Percentiles rank a stretch among this genome's conserved stretches.
phyloP scores from a whole-genome alignment of 1,284 basidiomycete species.

The Moniliella sp. region DNA sequence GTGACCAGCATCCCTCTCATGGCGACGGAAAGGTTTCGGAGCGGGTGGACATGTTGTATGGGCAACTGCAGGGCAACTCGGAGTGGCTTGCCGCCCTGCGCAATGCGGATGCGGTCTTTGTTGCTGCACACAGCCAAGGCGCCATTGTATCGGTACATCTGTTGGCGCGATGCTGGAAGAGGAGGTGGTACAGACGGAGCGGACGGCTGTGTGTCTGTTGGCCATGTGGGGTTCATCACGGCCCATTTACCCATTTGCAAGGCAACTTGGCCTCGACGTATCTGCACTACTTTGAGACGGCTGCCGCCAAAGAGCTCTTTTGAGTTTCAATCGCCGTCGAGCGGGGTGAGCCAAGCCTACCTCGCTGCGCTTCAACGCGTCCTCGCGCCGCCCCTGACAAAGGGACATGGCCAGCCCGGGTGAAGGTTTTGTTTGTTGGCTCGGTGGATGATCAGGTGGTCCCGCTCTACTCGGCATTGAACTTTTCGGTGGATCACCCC shows the following conservation, averaged over 20 bases:
- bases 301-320: constrained; percentile 77
- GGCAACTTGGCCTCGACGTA: constrained; percentile 15
- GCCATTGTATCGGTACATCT: constrained; percentile 76
- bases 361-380: constrained; percentile 52
- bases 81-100: constrained; percentile 71
- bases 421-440: constrained; percentile 72
- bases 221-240: constrained; percentile 76
- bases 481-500: constrained; percentile 69
- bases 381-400: too few relatives aligned
- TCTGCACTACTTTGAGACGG: constrained; percentile 66
- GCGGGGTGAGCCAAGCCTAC: constrained; percentile 52
- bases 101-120: constrained; percentile 66
- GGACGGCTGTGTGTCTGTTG: constrained; percentile 49
- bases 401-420: constrained; percentile 54
- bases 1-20: constrained; percentile 29
- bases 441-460: constrained; percentile 61
- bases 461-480: constrained; percentile 69
- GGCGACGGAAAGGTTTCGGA: constrained; percentile 74
- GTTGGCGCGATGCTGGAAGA: constrained; percentile 45
- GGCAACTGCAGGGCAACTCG: constrained; percentile 48
- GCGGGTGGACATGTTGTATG: constrained; percentile 55
- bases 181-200: constrained; percentile 12
- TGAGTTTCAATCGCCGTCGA: constrained; percentile 52
- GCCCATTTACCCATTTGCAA: constrained; percentile 64
- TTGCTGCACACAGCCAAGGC: constrained; percentile 83